phyloP scores from a whole-genome alignment of 352 stramenopile genomes.

The Peronospora destructor region DNA sequence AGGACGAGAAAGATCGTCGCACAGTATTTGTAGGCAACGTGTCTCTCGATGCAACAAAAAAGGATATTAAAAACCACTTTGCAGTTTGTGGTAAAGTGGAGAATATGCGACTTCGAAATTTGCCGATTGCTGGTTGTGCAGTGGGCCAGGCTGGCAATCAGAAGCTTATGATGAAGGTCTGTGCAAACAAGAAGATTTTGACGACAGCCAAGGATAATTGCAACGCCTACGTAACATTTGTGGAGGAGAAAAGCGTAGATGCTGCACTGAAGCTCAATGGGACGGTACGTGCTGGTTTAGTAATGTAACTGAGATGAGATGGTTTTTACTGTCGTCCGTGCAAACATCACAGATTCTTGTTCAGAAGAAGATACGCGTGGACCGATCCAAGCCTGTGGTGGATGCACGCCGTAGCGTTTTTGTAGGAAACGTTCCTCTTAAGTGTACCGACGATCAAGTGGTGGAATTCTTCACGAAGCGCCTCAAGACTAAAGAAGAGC shows the following conservation, averaged over 20 bases:
- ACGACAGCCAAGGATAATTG: conserved; percentile 74
- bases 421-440: conserved; percentile 86
- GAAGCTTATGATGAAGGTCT: conserved; percentile 89
- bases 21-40: conserved; percentile 91
- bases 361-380: conserved; percentile 58
- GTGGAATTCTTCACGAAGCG: conserved; percentile 65
- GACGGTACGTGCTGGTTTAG: conserved; percentile 28
- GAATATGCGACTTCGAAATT: conserved; percentile 73
- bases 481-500: conserved; percentile 61
- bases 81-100: conserved; percentile 81
- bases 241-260: conserved; percentile 42
- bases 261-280: conserved; percentile 66
- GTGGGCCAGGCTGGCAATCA: conserved; percentile 86
- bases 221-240: conserved; percentile 90
- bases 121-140: conserved; percentile 80
- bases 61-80: conserved; percentile 81
- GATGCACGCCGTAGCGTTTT: conserved; percentile 86
- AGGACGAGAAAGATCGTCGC: conserved; percentile 62
- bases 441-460: conserved; percentile 73
- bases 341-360: conserved; percentile 39
- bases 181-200: conserved; percentile 84
- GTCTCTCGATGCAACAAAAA: conserved; percentile 74
- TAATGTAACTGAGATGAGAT: neutral
- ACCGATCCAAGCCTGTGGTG: conserved; percentile 50
- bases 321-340: conserved; percentile 5